These are phyloP conservation scores for Debaryomyces castellii DNA, from an alignment of 805 yeast genomes.

Conservation along the genomic window DNA sequence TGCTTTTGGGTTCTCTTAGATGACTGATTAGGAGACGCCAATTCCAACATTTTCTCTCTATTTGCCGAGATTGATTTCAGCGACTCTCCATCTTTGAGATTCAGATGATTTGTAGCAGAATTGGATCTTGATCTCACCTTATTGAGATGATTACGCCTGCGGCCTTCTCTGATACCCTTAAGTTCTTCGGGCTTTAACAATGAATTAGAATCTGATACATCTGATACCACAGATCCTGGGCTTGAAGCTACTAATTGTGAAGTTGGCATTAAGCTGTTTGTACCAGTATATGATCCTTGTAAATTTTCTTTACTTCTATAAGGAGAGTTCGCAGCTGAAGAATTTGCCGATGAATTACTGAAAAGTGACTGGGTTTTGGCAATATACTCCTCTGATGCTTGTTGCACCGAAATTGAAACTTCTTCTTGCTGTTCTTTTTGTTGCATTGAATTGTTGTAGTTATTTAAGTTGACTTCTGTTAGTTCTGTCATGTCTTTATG, in stretches of 20 bases:
- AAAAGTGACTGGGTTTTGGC: slow-evolving; percentile 57
- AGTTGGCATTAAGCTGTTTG: slow-evolving; percentile 13
- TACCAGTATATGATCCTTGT: slow-evolving; percentile 1
- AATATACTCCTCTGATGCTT: slow-evolving; percentile 40
- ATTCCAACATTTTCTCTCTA: slow-evolving; percentile 61
- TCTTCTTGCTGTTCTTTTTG: slow-evolving; percentile 7
- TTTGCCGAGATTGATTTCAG: slow-evolving; percentile 23
- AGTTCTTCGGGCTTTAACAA: slow-evolving; percentile 37
- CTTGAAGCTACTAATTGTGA: slow-evolving; percentile 12
- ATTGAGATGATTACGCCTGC: slow-evolving; percentile 32
- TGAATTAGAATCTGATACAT: slow-evolving; percentile 10
- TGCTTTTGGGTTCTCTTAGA: slow-evolving; percentile 64
- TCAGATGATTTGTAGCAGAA: slow-evolving; percentile 26
- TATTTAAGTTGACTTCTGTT: slow-evolving; percentile 9
- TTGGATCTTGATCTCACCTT: slow-evolving; percentile 25
- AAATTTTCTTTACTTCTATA: slow-evolving; percentile 1
- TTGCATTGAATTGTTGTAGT: slow-evolving; percentile 6
- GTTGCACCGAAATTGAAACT: slow-evolving; percentile 18
- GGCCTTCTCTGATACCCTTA: slow-evolving; percentile 40
- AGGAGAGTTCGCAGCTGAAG: slow-evolving; percentile 23
- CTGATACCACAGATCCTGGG: slow-evolving; percentile 16
- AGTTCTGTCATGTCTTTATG: slow-evolving; percentile 15
- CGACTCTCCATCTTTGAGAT: slow-evolving; percentile 25
- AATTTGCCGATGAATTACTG: slow-evolving; percentile 46
- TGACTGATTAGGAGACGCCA: slow-evolving; percentile 58